Base-by-base conservation (phyloP, 805 yeast genomes). In the Ogataea salicorniae region DNA sequence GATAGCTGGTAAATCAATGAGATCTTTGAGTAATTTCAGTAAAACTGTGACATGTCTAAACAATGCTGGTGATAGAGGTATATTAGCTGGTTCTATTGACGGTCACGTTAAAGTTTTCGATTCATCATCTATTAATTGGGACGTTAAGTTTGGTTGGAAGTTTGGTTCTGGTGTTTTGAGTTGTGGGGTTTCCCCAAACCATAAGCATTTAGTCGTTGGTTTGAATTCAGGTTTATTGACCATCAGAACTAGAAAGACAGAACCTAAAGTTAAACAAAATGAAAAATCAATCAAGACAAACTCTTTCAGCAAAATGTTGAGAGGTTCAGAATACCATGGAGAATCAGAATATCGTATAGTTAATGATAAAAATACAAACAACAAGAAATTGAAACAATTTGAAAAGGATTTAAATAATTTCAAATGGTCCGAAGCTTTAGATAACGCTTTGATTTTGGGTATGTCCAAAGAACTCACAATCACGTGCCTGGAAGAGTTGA, bases 101-200 rank as follows among this genome's bases (percentile, higher is more conserved):
- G 99, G 99, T 18, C 99, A 94, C 67, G 96, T 94, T 50, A 94
- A 94, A 67, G 91, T 91, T 40, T 88, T 92, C 64, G 97, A 91
- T 66, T 79, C 87, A 36, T 69, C 77, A 26, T 77, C 84, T 20
- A 61, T 78, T 37, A 77, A 79, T 57, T 91, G 92, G 88, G 86
- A 84, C 51, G 96, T 92, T 51, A 87, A 85, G 64, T 92, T 90
- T 63, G 97, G 97, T 42, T 92, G 98, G 97, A 92, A 91, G 68
- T 92, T 87, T 62, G 96, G 97, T 34, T 89, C 92, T 22, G 95
- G 96, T 37, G 97, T 94, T 0, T 72, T 94, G 56, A 75, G 88
- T 58, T 83, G 96, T 63, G 98, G 91, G 14, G 84, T 88, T 11
- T 88, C 97, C 8, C 97, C 98, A 26, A 79, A 83, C 54, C 81